Evolutionary conservation across 1,284 basidiomycete species (phyloP), one percentile per base, ranked within the genome.

Genomic region (Ustilago lituana): DNA sequence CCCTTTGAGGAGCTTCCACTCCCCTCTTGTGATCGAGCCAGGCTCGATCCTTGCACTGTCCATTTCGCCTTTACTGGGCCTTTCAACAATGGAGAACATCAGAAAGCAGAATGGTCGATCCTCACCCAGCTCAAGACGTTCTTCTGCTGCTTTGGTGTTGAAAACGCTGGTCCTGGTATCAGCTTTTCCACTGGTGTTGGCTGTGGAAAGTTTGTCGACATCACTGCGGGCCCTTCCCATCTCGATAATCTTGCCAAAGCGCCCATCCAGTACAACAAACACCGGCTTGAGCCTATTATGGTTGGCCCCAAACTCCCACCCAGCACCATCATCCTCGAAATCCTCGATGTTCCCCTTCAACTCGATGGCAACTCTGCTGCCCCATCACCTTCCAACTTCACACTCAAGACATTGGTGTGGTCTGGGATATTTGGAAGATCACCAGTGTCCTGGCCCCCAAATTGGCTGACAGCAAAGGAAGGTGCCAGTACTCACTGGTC

Each of bases 131-230:
- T 39, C 38, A 39, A 39, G 6, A 39, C 38, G 14, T 39, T 24
- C 22, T 39, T 39, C 23, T 22, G 3, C 38, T 10, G 38, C 20
- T 39, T 39, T 14, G 38, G 38, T 22, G 12, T 37, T 5, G 5
- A 37, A 4, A 8, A 37, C 19, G 36, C 38, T 17, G 36, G 36
- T 8, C 19, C 27, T 29, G 19, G 43, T 19, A 19, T 48, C 23
- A 48, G 23, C 24, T 48, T 48, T 37, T 35, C 46, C 4, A 48
- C 12, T 15, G 24, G 23, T 37, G 46, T 48, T 5, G 46, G 46
- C 17, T 24, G 46, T 19, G 46, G 46, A 33, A 48, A 48, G 22
- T 48, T 48, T 37, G 35, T 48, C 6, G 46, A 48, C 35, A 37
- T 48, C 24, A 26, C 23, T 19, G 22, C 19, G 7, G 33, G 15